These are phyloP conservation scores for Cryptococcus jaspeensis DNA, from an alignment of 1,284 basidiomycete genomes.

Conservation along the genomic window DNA sequence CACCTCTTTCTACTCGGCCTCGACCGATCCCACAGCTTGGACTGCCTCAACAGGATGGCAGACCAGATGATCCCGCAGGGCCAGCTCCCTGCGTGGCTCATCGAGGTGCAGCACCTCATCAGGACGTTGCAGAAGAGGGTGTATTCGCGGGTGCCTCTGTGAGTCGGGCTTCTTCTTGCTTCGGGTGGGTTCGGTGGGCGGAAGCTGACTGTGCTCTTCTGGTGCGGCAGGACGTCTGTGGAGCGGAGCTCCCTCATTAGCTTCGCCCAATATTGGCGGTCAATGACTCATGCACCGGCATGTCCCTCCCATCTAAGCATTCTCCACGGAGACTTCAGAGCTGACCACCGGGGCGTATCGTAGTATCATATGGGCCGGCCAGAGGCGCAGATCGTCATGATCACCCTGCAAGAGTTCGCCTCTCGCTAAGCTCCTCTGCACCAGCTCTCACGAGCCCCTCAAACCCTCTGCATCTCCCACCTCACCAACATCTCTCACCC, in stretches of 20 bases:
- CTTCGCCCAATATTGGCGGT: constrained; percentile 35
- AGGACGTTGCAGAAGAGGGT: constrained; percentile 26
- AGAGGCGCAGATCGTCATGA: constrained; percentile 39
- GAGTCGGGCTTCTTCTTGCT: constrained; percentile 2
- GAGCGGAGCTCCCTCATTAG: constrained; percentile 25
- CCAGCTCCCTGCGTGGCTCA: constrained; percentile 31
- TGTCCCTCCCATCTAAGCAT: constrained; percentile 4
- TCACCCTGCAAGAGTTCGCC: constrained; percentile 33
- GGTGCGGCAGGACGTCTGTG: constrained; percentile 15
- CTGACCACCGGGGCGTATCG: neutral
- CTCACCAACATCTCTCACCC: neutral
- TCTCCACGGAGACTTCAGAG: neutral
- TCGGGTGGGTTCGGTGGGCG: neutral
- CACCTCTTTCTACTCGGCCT: neutral
- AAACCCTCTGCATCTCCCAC: neutral
- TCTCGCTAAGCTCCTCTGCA: neutral
- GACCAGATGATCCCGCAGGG: constrained; percentile 25
- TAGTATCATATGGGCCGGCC: constrained; percentile 37
- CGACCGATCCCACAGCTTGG: constrained; percentile 23
- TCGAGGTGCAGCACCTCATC: constrained; percentile 34
- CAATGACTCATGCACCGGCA: constrained; percentile 27
- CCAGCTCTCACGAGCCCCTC: neutral
- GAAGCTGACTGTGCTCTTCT: neutral
- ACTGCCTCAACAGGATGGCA: constrained; percentile 33
- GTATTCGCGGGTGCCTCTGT: constrained; percentile 31